phyloP scores from a whole-genome alignment of 768 basidiomycete species.

The Kwoniella heveanensis region DNA sequence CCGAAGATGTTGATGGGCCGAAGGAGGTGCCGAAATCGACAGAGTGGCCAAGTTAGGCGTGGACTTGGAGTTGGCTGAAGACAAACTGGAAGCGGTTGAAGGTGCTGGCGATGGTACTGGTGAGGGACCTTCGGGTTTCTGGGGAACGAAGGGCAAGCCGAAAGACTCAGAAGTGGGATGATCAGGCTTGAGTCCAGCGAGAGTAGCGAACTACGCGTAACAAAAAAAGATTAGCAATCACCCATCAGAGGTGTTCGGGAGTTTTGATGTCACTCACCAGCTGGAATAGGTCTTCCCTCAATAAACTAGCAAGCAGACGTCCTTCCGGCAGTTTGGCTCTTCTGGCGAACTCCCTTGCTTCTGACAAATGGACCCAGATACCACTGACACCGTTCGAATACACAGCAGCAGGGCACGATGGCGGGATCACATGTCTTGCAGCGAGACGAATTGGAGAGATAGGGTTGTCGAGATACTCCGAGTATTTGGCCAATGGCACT shows the following conservation, averaged over 20 bases:
- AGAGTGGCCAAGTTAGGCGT: conserved; percentile 31
- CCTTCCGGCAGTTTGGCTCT: conserved; percentile 19
- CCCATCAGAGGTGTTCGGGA: background rate
- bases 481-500: conserved; percentile 24
- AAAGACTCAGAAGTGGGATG: conserved; percentile 28
- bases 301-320: conserved; percentile 20
- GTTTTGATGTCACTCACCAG: conserved; percentile 19
- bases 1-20: conserved; percentile 3
- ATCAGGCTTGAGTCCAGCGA: conserved; percentile 26
- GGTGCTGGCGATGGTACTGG: background rate
- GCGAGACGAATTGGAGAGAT: conserved; percentile 16
- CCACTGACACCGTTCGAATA: conserved; percentile 35
- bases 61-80: conserved; percentile 35
- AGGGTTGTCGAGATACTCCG: conserved; percentile 32
- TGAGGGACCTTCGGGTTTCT: conserved; percentile 3
- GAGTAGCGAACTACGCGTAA: conserved; percentile 24
- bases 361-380: conserved; percentile 31
- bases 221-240: background rate
- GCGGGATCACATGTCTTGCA: conserved; percentile 29
- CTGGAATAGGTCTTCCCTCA: conserved; percentile 37
- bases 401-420: conserved; percentile 1
- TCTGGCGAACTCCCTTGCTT: conserved; percentile 32
- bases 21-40: conserved; percentile 14
- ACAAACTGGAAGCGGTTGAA: background rate
- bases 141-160: conserved; percentile 23